These are phyloP conservation scores for Syzygium grande DNA, from an alignment of 345 rosid species.

Conservation along the genomic window DNA sequence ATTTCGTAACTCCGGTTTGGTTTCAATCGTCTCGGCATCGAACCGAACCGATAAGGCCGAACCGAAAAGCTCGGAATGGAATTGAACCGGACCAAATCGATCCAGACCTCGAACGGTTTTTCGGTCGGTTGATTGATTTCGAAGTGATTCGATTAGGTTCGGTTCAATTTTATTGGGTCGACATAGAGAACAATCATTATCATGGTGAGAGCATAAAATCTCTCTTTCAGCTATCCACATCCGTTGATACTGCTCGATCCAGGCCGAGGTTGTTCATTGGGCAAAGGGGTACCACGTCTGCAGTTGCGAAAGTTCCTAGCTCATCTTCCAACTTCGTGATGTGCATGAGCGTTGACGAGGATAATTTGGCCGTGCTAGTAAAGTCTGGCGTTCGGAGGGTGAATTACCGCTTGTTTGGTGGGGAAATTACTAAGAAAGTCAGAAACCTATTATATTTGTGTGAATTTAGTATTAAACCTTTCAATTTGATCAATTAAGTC, in stretches of 20 bases:
- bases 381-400: background rate
- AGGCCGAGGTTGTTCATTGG: background rate
- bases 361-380: background rate
- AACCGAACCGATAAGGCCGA: background rate
- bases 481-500: too few relatives aligned
- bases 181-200: background rate
- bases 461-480: too few relatives aligned
- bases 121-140: background rate
- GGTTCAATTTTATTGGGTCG: background rate
- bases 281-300: background rate
- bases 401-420: accelerated
- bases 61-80: background rate
- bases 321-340: background rate
- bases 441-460: too few relatives aligned
- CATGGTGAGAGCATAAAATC: background rate
- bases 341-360: background rate
- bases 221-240: background rate
- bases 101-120: too few relatives aligned
- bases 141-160: accelerated
- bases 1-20: background rate
- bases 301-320: background rate
- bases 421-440: background rate
- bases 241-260: background rate
- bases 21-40: accelerated
- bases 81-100: background rate